Base-by-base conservation (phyloP, 1,284 basidiomycete species). In the Inonotus hispidus region DNA sequence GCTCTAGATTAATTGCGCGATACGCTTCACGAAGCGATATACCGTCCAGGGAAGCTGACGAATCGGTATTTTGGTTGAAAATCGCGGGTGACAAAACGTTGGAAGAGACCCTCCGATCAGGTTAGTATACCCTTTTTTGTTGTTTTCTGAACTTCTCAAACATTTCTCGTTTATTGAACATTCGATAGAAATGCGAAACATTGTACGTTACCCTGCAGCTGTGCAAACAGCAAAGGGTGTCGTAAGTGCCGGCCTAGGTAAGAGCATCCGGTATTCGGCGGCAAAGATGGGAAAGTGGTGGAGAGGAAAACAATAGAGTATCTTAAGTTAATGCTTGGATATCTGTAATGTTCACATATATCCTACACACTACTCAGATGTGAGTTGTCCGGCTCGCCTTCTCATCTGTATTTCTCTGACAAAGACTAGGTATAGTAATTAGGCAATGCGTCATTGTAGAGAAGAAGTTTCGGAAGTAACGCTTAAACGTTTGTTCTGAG, bases 251-350 rank as follows among this genome's bases (percentile, higher is more conserved):
- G 94, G 94, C 0, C 68, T 90, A 6, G 75, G 80, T 50, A 95
- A 95, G 79, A 92, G 90, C 69, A 64, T 88, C 10, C 82, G 82
- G 50, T 98, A 97, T 72, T 79, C 82, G 49, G 67, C 79, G 47
- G 82, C 87, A 60, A 95, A 97, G 76, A 75, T 95, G 25, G 75
- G 82, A 53, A 97, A 96, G 74, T 95, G 92, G 88, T 88, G 89
- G 81, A 77, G 75, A 61, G 81, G 85, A 43, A 65, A 66, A 16
- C 58, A 56, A 54, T 19, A 47, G 45, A 59, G 19, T n/a, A 39
- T n/a, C 32, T 38, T 21, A 29, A 25, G 23, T 39, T 49, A 47
- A 43, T 43, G 19, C 7, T 35, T 23, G 47, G 47, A 37, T n/a
- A 41, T 50, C 21, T 13, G 21, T 58, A 38, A 58, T 58, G 23